Evolutionary conservation across 2,329 filamentous ascomycete genomes (phyloP).

Genomic region (Trichophyton equinum): DNA sequence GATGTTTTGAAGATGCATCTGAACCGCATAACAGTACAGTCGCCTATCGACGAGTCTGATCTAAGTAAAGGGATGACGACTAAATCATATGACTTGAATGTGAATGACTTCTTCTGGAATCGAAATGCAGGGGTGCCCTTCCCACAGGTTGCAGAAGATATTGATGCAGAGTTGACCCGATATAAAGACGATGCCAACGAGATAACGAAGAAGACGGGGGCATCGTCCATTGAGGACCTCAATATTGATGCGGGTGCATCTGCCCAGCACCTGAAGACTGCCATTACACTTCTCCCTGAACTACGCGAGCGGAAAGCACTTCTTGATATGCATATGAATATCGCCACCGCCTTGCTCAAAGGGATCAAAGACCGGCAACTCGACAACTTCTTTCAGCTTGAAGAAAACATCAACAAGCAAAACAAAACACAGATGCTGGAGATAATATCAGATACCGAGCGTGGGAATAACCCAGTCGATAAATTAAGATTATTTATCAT

Average conservation of each 20-base stretch:
- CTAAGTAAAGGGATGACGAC: slow-evolving; percentile 64
- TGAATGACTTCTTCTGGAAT: slow-evolving; percentile 92
- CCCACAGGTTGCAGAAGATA: slow-evolving; percentile 90
- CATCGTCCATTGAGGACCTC: slow-evolving; percentile 81
- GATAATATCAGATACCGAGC: slow-evolving; percentile 64
- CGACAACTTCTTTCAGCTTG: slow-evolving; percentile 90
- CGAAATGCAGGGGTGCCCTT: slow-evolving; percentile 86
- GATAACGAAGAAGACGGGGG: slow-evolving; percentile 89
- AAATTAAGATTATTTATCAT: slow-evolving; percentile 93
- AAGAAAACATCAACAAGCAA: slow-evolving; percentile 86
- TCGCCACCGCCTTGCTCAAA: slow-evolving; percentile 62
- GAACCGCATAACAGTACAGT: slow-evolving; percentile 88
- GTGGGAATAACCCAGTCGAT: slow-evolving; percentile 72
- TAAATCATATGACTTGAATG: slow-evolving; percentile 77
- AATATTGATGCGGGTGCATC: slow-evolving; percentile 80
- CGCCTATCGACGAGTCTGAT: slow-evolving; percentile 63
- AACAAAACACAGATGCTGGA: slow-evolving; percentile 81
- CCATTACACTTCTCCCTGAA: slow-evolving; percentile 84
- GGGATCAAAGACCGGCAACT: slow-evolving; percentile 92
- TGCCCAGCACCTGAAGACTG: slow-evolving; percentile 88
- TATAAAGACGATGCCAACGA: slow-evolving; percentile 94
- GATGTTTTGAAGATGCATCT: slow-evolving; percentile 68
- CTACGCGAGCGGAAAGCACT: slow-evolving; percentile 83
- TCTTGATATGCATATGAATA: slow-evolving; percentile 99
- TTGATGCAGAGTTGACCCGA: slow-evolving; percentile 80